Percentiles rank a stretch among this genome's conserved stretches.
These are phyloP conservation scores for Penicillium canescens DNA, from an alignment of 495 filamentous ascomycete species.

Conservation along the genomic window DNA sequence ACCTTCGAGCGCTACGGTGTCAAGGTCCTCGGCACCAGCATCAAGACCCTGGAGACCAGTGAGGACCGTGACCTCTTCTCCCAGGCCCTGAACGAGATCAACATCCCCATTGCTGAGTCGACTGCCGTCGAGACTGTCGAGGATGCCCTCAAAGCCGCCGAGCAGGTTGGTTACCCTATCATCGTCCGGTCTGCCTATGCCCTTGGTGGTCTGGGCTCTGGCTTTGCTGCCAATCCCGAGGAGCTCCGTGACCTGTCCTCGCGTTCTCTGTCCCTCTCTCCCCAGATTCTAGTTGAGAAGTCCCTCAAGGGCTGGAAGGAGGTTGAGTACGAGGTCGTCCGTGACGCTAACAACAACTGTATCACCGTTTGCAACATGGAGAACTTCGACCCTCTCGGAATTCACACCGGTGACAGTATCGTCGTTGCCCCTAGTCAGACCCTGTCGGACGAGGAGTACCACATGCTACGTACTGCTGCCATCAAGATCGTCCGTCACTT, in stretches of 20 bases:
- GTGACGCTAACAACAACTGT: constrained; percentile 93
- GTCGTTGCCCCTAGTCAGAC: constrained; percentile 96
- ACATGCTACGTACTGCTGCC: constrained; percentile 95
- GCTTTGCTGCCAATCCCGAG: constrained; percentile 92
- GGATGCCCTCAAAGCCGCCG: constrained; percentile 83
- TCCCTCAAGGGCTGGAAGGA: constrained; percentile 99
- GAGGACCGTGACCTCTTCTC: constrained; percentile 96
- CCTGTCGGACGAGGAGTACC: constrained; percentile 94
- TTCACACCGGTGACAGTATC: constrained; percentile 96
- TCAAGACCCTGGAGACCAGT: constrained; percentile 89
- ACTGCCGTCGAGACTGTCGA: constrained; percentile 89
- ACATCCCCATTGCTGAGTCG: constrained; percentile 95
- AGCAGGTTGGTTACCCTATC: constrained; percentile 89
- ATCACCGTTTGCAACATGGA: constrained; percentile 99
- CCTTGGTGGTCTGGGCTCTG: constrained; percentile 91
- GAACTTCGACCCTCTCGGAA: constrained; percentile 96
- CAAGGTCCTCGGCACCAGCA: constrained; percentile 89
- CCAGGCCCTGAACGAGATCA: constrained; percentile 87
- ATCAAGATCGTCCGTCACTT: constrained; percentile 96
- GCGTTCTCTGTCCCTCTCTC: constrained; percentile 88
- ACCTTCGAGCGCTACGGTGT: constrained; percentile 94
- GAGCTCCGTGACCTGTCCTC: constrained; percentile 92
- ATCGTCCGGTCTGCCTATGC: constrained; percentile 97
- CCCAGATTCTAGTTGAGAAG: constrained; percentile 97
- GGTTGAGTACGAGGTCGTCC: constrained; percentile 95